A percentile compares a stretch with the other conserved stretches of the same genome.
Conservation (phyloP, 495 filamentous ascomycete genomes). For the Astrothelium subdiscretum region DNA sequence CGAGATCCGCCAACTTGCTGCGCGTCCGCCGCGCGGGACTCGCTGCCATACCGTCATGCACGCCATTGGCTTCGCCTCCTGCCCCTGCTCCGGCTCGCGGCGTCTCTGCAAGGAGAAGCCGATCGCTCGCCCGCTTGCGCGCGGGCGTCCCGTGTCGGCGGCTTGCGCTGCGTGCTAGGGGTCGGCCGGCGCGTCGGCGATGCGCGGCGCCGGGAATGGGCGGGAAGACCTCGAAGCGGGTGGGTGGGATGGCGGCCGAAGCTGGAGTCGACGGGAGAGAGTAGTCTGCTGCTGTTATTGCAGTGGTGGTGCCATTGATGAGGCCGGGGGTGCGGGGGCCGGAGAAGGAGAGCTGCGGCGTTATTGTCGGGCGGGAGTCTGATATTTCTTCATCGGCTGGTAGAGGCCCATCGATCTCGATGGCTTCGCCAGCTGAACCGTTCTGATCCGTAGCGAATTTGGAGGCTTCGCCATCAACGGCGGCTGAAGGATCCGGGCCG, state of each 20-base stretch:
- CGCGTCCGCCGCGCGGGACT: conserved; percentile 21
- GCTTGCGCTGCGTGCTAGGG: conserved; percentile 23
- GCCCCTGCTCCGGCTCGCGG: not conserved
- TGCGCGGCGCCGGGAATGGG: conserved; percentile 48
- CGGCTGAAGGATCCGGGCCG: not conserved
- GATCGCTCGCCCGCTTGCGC: conserved; percentile 9
- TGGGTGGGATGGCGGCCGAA: conserved; percentile 50
- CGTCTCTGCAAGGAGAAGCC: not conserved
- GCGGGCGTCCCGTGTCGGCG: conserved; percentile 16
- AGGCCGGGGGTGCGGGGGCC: not conserved
- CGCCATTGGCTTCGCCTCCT: not conserved
- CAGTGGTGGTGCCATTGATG: not conserved
- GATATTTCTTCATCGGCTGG: not conserved
- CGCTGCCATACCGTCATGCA: not conserved
- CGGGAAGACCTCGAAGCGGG: conserved; percentile 76
- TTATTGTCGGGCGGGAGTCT: not conserved
- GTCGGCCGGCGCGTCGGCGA: conserved; percentile 39
- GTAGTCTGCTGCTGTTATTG: too few species aligned
- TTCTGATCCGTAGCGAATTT: not conserved
- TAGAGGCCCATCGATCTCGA: not conserved
- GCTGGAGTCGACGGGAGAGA: not conserved
- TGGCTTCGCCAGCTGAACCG: conserved; percentile 1
- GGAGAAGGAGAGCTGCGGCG: conserved; percentile 3
- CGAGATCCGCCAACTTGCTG: conserved; percentile 27
- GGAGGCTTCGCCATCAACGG: not conserved